These are phyloP conservation scores for Melanopsichium pennsylvanicum DNA, from an alignment of 1,284 basidiomycete genomes.

Conservation along the genomic window DNA sequence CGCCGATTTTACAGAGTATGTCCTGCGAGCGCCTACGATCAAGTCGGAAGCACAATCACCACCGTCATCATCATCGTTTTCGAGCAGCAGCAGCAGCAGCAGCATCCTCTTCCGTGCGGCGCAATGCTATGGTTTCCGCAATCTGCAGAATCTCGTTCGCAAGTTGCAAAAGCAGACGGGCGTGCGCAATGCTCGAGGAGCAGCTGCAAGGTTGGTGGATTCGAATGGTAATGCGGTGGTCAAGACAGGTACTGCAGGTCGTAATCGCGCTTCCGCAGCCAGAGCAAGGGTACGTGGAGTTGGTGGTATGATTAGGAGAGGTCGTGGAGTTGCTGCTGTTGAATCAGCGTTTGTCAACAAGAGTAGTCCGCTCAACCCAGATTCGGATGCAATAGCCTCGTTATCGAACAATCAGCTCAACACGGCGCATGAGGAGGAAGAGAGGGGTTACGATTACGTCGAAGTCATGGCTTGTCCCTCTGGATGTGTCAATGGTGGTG, in stretches of 20 bases:
- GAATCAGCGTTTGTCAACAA: conserved; percentile 55
- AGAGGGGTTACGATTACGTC: conserved; percentile 86
- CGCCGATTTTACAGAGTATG: conserved; percentile 74
- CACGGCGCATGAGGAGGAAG: conserved; percentile 62
- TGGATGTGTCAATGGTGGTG: conserved; percentile 96
- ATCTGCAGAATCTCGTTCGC: conserved; percentile 94
- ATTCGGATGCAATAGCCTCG: neutral
- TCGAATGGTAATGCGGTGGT: conserved; percentile 22
- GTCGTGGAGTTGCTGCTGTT: conserved; percentile 71
- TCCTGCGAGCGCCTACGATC: conserved; percentile 54
- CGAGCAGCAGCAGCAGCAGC: no score
- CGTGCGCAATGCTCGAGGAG: conserved; percentile 65
- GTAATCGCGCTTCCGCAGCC: conserved; percentile 5
- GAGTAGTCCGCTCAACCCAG: conserved; percentile 37
- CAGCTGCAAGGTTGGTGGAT: conserved; percentile 44
- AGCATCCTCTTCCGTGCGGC: conserved; percentile 88
- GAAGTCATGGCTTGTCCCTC: conserved; percentile 99
- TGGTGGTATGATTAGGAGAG: conserved; percentile 65
- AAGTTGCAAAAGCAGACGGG: conserved; percentile 73
- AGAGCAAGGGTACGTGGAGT: conserved; percentile 48
- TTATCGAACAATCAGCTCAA: neutral
- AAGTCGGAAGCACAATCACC: neutral
- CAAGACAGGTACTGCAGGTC: conserved; percentile 1
- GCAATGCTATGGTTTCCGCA: conserved; percentile 95
- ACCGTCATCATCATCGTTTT: neutral